Evolutionary conservation across 2,329 filamentous ascomycete genomes (phyloP), one percentile per base, ranked within the genome.

Genomic region (Hawksworthiomyces lignivorus): DNA sequence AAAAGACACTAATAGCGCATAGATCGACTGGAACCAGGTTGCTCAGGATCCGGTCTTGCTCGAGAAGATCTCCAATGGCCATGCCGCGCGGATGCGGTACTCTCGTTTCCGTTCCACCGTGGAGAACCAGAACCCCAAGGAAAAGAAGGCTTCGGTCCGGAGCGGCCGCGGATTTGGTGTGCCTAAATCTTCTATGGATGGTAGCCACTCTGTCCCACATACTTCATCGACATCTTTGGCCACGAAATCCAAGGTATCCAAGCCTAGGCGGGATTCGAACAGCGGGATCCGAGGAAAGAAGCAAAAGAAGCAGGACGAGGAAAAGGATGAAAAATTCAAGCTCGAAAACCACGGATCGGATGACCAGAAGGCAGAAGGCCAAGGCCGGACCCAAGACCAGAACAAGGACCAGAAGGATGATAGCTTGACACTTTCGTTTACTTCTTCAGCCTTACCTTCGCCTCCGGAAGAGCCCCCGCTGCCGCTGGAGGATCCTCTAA

Each of bases 1-100:
- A 8, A n/a, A 5, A 26, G 8, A 17, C 7, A 6, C 9, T 22
- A 21, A 6, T 56, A 36, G 5, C 32, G 10, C 9, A 28, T 41
- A 79, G 75, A 75, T 79, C 52, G 70, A 79, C 55, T 79, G 75
- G 75, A 70, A 71, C 46, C 58, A 67, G 53, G 75, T 79, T 33
- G 75, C 75, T 40, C 56, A 63, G 27, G 70, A 77, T 46, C 72
- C 73, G 17, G 64, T 74, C 36, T 63, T 79, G 9, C 48, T 67
- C 19, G 65, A 75, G 37, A 62, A 68, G 50, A 77, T 78, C 45
- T 68, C 72, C 48, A 79, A 78, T 52, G 75, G 75, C 33, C 75
- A 79, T 56, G 75, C 75, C 22, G 75, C 75, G 24, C 69, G 75
- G 36, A 79, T 79, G 75, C 65, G 75, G 41, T 79, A 70, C 55